phyloP scores from a whole-genome alignment of 495 filamentous ascomycete species.

The Aspergillus steynii region DNA sequence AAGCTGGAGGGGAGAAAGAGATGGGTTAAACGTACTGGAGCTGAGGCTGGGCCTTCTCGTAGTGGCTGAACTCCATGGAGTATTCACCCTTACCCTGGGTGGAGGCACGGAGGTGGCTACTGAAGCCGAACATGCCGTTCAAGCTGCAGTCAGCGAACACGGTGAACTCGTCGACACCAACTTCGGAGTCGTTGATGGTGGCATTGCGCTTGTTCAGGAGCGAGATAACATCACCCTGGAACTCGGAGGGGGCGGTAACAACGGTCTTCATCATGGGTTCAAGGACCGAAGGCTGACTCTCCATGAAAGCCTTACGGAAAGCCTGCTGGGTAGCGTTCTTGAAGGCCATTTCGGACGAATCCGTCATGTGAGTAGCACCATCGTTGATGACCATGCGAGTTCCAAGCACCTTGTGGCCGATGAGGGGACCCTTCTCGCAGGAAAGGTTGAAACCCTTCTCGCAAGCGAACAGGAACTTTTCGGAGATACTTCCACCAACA shows the following conservation, averaged over 20 bases:
- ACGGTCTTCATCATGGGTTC: slow-evolving; percentile 99
- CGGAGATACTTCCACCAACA: slow-evolving; percentile 85
- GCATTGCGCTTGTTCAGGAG: slow-evolving; percentile 96
- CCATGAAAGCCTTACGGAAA: slow-evolving; percentile 90
- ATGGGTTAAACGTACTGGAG: slow-evolving; percentile 69
- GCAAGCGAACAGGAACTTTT: slow-evolving; percentile 95
- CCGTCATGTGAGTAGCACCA: slow-evolving; percentile 96
- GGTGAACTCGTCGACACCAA: slow-evolving; percentile 94
- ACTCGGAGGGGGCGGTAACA: slow-evolving; percentile 93
- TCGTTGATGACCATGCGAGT: slow-evolving; percentile 91
- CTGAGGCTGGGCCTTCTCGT: slow-evolving; percentile 81
- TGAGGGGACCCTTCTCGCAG: slow-evolving; percentile 84
- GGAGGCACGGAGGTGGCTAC: slow-evolving; percentile 80
- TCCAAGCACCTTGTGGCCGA: slow-evolving; percentile 93
- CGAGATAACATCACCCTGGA: slow-evolving; percentile 94
- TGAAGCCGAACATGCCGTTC: slow-evolving; percentile 98
- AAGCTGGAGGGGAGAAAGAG: background rate
- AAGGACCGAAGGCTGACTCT: slow-evolving; percentile 75
- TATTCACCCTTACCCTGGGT: slow-evolving; percentile 99
- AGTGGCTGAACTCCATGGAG: slow-evolving; percentile 98
- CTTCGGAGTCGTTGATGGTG: slow-evolving; percentile 93
- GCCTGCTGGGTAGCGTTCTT: slow-evolving; percentile 94
- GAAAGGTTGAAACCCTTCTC: slow-evolving; percentile 90
- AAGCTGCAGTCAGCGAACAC: slow-evolving; percentile 88
- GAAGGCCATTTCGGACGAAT: slow-evolving; percentile 99